Percentiles rank a stretch among this genome's conserved stretches.
Evolutionary conservation across 306 rosid species (phyloP).

Genomic region (Senna tora): DNA sequence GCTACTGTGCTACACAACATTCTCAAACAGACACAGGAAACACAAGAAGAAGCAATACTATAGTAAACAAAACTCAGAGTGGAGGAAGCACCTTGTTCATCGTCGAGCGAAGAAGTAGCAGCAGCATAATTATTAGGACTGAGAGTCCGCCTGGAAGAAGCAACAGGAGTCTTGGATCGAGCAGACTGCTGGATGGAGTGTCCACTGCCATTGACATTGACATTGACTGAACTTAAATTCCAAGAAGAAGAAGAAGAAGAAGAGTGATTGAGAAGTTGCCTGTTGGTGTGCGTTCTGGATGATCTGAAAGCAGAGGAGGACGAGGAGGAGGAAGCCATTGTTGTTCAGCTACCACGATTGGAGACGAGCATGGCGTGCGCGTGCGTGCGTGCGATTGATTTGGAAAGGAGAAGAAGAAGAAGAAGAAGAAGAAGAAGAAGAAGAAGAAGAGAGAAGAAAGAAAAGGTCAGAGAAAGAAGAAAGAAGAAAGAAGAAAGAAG

Average conservation of each 20-base stretch:
- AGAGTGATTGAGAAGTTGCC: background rate
- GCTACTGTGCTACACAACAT: background rate
- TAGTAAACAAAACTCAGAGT: background rate
- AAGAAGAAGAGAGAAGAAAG: background rate
- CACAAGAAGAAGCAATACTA: background rate
- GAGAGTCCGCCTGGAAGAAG: conserved; percentile 52
- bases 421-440: too few relatives aligned
- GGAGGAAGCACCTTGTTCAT: conserved; percentile 50
- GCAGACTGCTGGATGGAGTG: conserved; percentile 33
- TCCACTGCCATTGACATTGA: conserved; percentile 37
- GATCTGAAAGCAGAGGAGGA: conserved; percentile 35
- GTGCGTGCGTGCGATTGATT: too few relatives aligned
- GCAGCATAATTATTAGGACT: conserved; percentile 45
- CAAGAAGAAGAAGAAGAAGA: conserved; percentile 11
- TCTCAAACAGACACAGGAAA: background rate
- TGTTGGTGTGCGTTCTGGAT: background rate
- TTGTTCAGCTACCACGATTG: background rate
- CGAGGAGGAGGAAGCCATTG: conserved; percentile 40
- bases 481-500: background rate
- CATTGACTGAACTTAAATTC: conserved; percentile 17
- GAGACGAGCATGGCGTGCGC: background rate
- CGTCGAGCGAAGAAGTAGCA: conserved; percentile 40
- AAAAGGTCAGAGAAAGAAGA: background rate
- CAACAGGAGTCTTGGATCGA: conserved; percentile 46
- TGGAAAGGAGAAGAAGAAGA: background rate